Evolutionary conservation across 2,329 filamentous ascomycete genomes (phyloP).

Genomic region (Helminthosporium solani): DNA sequence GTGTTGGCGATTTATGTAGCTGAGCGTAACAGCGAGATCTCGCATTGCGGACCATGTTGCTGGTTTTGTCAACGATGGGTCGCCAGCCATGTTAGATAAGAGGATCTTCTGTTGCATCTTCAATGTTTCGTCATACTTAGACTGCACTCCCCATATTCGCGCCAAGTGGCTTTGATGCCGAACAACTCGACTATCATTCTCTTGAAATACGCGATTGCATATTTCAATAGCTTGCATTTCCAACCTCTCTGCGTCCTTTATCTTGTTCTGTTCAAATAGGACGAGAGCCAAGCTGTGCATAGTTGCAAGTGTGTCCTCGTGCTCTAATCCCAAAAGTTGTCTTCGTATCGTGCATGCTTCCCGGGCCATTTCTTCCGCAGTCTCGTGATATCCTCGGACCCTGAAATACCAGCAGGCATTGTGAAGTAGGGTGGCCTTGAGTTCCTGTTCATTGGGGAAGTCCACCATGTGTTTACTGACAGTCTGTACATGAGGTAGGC

Average conservation of each 20-base stretch:
- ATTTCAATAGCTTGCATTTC: conserved; percentile 5
- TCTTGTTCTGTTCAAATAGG: conserved; percentile 8
- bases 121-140: conserved; percentile 6
- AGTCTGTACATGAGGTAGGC: conserved; percentile 8
- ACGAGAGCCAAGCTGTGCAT: conserved; percentile 7
- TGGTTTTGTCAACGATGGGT: background rate
- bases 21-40: conserved; percentile 8
- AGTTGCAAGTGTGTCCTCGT: conserved; percentile 6
- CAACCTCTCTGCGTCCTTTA: conserved; percentile 6
- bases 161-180: conserved; percentile 5
- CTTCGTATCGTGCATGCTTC: conserved; percentile 8
- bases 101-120: conserved; percentile 6
- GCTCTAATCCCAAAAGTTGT: conserved; percentile 5
- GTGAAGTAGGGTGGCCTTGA: conserved; percentile 6
- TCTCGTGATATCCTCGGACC: conserved; percentile 8
- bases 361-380: conserved; percentile 6
- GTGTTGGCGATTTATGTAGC: conserved; percentile 2
- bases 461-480: conserved; percentile 4
- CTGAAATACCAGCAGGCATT: conserved; percentile 8
- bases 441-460: conserved; percentile 2
- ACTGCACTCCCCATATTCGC: conserved; percentile 8
- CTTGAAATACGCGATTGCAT: conserved; percentile 5
- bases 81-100: conserved; percentile 4
- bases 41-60: conserved; percentile 11
- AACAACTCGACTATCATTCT: conserved; percentile 2